Evolutionary conservation across 345 rosid genomes (phyloP).

Genomic region (Eucalyptus virginea): DNA sequence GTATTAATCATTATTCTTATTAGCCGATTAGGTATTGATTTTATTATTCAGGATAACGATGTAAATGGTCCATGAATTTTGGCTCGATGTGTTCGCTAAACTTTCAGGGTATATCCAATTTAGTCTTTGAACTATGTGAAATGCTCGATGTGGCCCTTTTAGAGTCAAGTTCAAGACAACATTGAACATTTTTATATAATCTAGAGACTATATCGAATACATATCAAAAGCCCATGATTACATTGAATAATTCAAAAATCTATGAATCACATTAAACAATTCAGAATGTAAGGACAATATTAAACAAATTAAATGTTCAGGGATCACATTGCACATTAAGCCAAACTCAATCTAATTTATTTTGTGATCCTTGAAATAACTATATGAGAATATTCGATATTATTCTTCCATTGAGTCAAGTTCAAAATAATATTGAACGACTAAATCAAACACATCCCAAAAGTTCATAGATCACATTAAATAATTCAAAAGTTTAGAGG

Average conservation of each 20-base stretch:
- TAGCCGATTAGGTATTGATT: background rate
- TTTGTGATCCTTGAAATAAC: too few relatives aligned
- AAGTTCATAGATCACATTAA: fast-evolving
- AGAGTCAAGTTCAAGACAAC: too few relatives aligned
- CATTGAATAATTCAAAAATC: too few relatives aligned
- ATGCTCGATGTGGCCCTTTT: fast-evolving
- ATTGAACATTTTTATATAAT: too few relatives aligned
- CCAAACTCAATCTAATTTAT: fast-evolving
- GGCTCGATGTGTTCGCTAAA: fast-evolving
- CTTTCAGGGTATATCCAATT: background rate
- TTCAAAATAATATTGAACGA: background rate
- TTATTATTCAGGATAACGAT: fast-evolving
- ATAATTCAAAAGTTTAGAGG: background rate
- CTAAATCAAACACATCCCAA: background rate
- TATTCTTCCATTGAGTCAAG: fast-evolving
- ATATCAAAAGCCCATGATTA: fast-evolving
- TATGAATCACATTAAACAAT: too few relatives aligned
- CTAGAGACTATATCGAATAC: fast-evolving
- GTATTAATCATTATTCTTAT: background rate
- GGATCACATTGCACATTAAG: too few relatives aligned
- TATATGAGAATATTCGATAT: too few relatives aligned
- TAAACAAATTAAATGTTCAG: fast-evolving
- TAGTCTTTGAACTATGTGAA: background rate
- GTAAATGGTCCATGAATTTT: background rate
- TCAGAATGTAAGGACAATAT: fast-evolving